A percentile compares a stretch with the other conserved stretches of the same genome.
Conservation (phyloP, 208 protist species). For the Kentomonas sorsogonicus region DNA sequence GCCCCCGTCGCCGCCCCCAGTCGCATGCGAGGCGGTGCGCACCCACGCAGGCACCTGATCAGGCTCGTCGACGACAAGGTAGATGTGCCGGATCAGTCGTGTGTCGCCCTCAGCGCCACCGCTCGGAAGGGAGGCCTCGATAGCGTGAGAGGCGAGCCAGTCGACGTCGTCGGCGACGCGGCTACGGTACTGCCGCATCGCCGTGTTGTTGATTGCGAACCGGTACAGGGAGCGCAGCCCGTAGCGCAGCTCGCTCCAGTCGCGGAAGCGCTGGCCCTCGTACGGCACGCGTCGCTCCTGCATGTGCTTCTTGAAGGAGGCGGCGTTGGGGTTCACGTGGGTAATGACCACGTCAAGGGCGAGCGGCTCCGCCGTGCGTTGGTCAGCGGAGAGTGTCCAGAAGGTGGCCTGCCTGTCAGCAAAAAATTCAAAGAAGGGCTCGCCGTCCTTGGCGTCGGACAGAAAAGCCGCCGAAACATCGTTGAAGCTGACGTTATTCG, state of each 20-base stretch:
- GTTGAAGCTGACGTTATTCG: too few relatives aligned
- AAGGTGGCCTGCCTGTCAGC: conserved; percentile 24
- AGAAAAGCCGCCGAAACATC: conserved; percentile 31
- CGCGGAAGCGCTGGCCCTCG: conserved; percentile 22
- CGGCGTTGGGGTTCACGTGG: conserved; percentile 38
- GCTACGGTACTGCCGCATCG: conserved; percentile 20
- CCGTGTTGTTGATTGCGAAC: conserved; percentile 19
- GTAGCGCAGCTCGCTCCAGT: conserved; percentile 62
- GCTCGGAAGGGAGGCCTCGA: too few relatives aligned
- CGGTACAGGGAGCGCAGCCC: conserved; percentile 32
- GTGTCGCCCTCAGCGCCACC: too few relatives aligned
- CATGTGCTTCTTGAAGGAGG: conserved; percentile 26
- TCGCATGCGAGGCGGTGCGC: background rate
- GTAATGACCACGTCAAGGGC: conserved; percentile 51
- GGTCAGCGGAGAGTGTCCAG: conserved; percentile 28
- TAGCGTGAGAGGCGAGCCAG: conserved; percentile 17
- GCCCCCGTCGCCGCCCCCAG: background rate
- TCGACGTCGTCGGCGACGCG: conserved; percentile 17
- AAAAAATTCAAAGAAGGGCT: conserved; percentile 37
- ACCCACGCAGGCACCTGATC: conserved; percentile 18
- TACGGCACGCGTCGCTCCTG: conserved; percentile 17
- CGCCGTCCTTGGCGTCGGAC: conserved; percentile 15
- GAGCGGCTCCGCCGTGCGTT: conserved; percentile 24
- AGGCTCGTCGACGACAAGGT: conserved; percentile 5
- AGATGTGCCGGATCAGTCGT: conserved; percentile 10